Conservation (phyloP, 2,329 filamentous ascomycete species). For the Colletotrichum brevisporum region DNA sequence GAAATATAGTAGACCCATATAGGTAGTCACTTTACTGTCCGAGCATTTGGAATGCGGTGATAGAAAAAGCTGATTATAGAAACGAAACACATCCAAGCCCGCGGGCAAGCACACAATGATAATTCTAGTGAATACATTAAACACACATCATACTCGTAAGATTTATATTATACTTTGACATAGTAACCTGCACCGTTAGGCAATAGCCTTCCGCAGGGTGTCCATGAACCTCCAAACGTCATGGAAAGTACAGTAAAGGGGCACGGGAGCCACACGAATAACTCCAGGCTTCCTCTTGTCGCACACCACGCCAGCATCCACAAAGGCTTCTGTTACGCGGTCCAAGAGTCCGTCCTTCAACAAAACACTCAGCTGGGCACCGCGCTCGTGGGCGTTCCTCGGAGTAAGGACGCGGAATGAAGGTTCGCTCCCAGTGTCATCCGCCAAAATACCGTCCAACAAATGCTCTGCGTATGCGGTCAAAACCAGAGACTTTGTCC, state of each 20-base stretch:
- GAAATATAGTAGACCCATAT: too few species aligned
- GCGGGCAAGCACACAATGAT: too few species aligned
- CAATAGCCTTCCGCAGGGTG: constrained; percentile 51
- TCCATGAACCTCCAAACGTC: constrained; percentile 74
- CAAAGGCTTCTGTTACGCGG: constrained; percentile 72
- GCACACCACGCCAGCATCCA: constrained; percentile 79
- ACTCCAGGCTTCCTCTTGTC: constrained; percentile 91
- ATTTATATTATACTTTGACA: too few species aligned
- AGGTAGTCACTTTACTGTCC: too few species aligned
- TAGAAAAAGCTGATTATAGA: too few species aligned
- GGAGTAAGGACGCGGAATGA: constrained; percentile 79
- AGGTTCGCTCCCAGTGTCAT: constrained; percentile 48
- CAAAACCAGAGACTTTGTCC: constrained; percentile 78
- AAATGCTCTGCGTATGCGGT: constrained; percentile 84
- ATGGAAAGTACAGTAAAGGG: constrained; percentile 84
- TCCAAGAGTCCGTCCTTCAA: constrained; percentile 79
- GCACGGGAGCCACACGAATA: constrained; percentile 85
- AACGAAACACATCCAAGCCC: too few species aligned
- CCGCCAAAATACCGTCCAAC: constrained; percentile 61
- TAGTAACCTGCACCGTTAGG: background rate
- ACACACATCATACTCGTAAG: too few species aligned
- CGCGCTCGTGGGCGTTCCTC: constrained; percentile 74
- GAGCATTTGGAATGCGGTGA: too few species aligned
- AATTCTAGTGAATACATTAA: too few species aligned
- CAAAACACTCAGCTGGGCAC: constrained; percentile 83